Evolutionary conservation across 208 protist genomes (phyloP).

Genomic region (Leishmania gerbilli): DNA sequence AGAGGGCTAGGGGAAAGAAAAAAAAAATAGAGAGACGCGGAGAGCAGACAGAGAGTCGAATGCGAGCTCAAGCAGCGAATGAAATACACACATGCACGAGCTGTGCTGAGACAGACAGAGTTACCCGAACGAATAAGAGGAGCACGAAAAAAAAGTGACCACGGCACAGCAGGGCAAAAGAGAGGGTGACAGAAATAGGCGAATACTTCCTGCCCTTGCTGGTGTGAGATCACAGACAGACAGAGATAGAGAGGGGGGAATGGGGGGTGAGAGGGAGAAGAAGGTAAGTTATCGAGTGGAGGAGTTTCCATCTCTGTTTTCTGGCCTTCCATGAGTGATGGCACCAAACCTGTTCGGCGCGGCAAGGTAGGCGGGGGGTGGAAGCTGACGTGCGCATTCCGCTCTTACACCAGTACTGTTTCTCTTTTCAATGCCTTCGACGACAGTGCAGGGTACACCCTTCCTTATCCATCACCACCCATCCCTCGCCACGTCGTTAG

Average conservation of each 20-base stretch:
- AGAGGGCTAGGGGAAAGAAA: too few species aligned
- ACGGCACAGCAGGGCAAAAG: too few species aligned
- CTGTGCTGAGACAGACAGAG: too few species aligned
- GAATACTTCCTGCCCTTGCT: background rate
- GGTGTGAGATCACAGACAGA: background rate
- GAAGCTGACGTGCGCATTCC: background rate
- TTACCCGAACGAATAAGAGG: too few species aligned
- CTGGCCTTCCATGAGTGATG: background rate
- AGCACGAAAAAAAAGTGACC: too few species aligned
- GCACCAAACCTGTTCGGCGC: background rate
- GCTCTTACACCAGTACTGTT: background rate
- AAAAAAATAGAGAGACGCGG: background rate
- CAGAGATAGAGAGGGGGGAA: background rate
- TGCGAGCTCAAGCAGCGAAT: background rate
- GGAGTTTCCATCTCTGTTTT: background rate
- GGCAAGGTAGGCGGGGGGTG: background rate
- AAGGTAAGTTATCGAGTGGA: background rate
- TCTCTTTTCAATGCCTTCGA: background rate
- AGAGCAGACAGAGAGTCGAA: background rate
- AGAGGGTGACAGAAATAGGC: too few species aligned
- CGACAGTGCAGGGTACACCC: background rate
- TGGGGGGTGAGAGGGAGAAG: background rate
- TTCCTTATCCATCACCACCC: background rate
- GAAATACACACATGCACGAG: too few species aligned
- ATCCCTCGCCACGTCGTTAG: background rate